Percentiles rank a stretch among this genome's conserved stretches.
Conservation (phyloP, 2,329 filamentous ascomycete genomes). For the Ambrosiella xylebori region DNA sequence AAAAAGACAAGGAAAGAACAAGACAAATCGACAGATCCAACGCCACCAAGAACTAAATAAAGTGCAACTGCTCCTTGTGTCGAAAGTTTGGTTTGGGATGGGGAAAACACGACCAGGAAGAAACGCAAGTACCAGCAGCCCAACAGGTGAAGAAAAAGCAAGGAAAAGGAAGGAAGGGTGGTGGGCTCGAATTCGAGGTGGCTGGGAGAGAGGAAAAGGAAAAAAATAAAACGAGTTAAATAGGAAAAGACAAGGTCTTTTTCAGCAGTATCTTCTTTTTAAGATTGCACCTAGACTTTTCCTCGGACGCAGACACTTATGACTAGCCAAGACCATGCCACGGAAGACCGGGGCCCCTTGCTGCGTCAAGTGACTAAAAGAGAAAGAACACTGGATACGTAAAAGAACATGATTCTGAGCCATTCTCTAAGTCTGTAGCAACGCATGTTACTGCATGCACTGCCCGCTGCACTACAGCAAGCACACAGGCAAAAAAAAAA, state of each 20-base stretch:
- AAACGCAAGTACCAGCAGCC: too few species aligned
- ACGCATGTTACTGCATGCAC: neutral
- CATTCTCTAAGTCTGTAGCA: neutral
- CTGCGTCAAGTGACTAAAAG: neutral
- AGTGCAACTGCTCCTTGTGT: neutral
- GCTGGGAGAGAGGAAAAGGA: slow-evolving; percentile 1
- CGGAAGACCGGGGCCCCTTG: neutral
- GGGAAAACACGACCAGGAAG: too few species aligned
- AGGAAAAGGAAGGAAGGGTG: neutral
- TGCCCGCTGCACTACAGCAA: neutral
- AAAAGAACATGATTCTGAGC: neutral
- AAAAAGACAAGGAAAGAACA: neutral
- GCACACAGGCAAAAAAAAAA: neutral
- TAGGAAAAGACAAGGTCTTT: neutral
- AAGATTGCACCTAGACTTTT: neutral
- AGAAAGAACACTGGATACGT: neutral
- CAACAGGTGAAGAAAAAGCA: too few species aligned
- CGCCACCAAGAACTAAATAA: neutral
- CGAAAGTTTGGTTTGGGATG: too few species aligned
- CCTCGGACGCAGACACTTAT: neutral
- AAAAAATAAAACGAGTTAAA: neutral
- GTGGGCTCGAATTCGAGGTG: slow-evolving; percentile 2
- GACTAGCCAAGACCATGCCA: neutral
- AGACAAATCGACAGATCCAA: neutral
- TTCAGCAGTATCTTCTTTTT: neutral